Conservation (phyloP, 2,329 filamentous ascomycete species). For the Botrytis tulipae region DNA sequence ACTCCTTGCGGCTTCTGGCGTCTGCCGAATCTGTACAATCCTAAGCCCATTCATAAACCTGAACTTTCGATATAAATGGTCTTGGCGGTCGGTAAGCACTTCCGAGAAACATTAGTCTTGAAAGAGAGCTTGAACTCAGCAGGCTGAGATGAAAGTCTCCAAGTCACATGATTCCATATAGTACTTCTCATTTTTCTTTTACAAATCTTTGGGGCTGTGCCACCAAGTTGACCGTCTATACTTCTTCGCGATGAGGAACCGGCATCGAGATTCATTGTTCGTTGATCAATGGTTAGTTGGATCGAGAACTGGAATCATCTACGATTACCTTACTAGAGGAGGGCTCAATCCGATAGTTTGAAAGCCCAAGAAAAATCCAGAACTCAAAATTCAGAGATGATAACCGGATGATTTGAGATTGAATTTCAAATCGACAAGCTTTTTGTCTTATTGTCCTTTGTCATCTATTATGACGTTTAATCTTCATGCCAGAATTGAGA, state of each 20-base stretch:
- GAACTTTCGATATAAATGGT: background rate
- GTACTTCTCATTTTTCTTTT: background rate
- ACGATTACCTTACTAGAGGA: background rate
- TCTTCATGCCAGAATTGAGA: background rate
- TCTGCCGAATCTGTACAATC: background rate
- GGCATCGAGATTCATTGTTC: background rate
- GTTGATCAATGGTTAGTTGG: background rate
- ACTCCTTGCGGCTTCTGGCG: background rate
- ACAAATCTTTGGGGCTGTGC: background rate
- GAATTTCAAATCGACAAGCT: background rate
- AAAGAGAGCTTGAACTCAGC: background rate
- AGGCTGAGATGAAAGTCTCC: background rate
- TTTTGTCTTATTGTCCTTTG: background rate
- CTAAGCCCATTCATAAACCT: background rate
- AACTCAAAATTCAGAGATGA: background rate
- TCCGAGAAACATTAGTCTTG: background rate
- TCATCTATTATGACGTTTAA: background rate
- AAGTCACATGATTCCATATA: background rate
- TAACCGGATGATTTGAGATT: background rate
- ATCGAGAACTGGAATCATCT: background rate
- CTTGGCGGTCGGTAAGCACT: background rate
- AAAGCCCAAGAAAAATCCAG: background rate
- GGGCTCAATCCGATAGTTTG: background rate
- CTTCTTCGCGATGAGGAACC: background rate
- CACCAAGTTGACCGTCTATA: background rate